A percentile compares a stretch with the other conserved stretches of the same genome.
These are phyloP conservation scores for Patellifolia procumbens DNA, from an alignment of 179 eudicot species.

Conservation along the genomic window DNA sequence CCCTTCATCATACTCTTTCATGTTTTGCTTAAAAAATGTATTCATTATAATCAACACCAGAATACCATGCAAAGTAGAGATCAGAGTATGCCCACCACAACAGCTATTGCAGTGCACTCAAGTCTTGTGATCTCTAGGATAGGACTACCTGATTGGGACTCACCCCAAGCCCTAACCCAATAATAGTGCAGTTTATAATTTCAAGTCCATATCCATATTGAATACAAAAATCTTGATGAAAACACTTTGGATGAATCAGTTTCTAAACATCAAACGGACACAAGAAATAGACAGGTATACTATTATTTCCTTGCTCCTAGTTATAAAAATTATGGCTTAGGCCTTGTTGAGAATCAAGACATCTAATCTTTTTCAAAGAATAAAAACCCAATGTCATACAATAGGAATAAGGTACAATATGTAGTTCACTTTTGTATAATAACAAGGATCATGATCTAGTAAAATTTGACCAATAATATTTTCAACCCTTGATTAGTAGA, in stretches of 20 bases:
- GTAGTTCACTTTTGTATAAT: neutral
- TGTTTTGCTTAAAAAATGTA: neutral
- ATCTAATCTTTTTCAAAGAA: neutral
- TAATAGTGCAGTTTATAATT: neutral
- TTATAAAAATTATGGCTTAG: neutral
- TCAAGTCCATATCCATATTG: neutral
- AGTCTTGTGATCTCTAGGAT: neutral
- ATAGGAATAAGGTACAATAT: neutral
- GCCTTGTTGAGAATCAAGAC: neutral
- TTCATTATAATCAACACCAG: neutral
- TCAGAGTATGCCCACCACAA: neutral
- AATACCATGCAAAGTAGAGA: neutral
- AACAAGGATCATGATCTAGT: no score
- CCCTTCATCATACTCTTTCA: slow-evolving; percentile 1
- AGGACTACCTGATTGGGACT: neutral
- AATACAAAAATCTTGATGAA: neutral
- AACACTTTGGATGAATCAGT: neutral
- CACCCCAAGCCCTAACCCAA: neutral
- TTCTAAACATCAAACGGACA: neutral
- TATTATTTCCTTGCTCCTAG: neutral
- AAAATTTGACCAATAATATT: no score
- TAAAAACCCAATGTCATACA: neutral
- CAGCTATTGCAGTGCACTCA: neutral
- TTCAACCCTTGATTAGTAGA: no score
- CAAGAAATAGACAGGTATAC: neutral